phyloP scores from a whole-genome alignment of 257 asterid species.

The Solanum dulcamara region DNA sequence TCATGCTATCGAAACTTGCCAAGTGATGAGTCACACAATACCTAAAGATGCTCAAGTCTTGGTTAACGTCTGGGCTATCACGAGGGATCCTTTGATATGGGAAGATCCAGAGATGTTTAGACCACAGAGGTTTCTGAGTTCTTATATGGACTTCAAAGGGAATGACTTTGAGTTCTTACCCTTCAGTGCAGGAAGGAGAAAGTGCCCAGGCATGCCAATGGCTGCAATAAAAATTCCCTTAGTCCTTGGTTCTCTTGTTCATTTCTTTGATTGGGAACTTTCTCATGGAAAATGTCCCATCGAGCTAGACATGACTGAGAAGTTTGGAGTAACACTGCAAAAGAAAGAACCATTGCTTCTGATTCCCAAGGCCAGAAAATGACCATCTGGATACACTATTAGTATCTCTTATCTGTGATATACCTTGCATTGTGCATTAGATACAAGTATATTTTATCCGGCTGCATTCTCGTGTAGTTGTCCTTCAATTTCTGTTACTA shows the following conservation, averaged over 20 bases:
- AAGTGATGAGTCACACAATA: conserved; percentile 16
- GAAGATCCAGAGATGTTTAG: conserved; percentile 21
- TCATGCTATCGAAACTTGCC: conserved; percentile 20
- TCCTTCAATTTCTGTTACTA: no score
- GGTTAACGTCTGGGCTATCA: conserved; percentile 30
- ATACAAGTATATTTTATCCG: background rate
- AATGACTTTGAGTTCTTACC: conserved; percentile 32
- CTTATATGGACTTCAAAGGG: conserved; percentile 28
- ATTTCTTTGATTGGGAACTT: conserved; percentile 22
- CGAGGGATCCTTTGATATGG: conserved; percentile 28
- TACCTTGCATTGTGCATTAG: background rate
- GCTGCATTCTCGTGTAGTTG: background rate
- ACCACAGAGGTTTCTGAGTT: conserved; percentile 27
- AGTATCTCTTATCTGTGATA: no score
- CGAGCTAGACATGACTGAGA: conserved; percentile 12
- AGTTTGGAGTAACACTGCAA: conserved; percentile 9
- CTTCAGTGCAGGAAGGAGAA: conserved; percentile 41
- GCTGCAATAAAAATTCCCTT: conserved; percentile 16
- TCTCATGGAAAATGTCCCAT: background rate
- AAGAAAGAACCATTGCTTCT: conserved; percentile 17
- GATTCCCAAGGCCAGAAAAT: conserved; percentile 20
- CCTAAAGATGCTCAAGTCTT: conserved; percentile 21
- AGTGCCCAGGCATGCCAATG: conserved; percentile 41
- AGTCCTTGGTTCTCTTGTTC: conserved; percentile 15
- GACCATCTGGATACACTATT: background rate